These are phyloP conservation scores for Metschnikowia drakensbergensis DNA, from an alignment of 805 yeast genomes.

Conservation along the genomic window DNA sequence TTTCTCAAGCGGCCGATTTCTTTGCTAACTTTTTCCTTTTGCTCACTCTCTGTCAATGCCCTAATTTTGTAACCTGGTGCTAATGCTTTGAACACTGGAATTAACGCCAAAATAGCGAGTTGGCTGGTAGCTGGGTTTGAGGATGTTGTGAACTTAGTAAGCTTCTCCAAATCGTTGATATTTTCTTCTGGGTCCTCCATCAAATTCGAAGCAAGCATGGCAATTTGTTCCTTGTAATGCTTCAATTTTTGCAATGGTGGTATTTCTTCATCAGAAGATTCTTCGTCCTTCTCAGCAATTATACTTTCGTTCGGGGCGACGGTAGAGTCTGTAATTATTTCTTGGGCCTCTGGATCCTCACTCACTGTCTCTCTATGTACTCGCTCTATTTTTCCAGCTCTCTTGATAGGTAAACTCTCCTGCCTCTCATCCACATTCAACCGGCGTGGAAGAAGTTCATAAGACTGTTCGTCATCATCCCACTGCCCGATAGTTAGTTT, in stretches of 20 bases:
- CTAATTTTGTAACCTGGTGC: slow-evolving; percentile 87
- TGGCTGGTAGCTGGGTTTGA: slow-evolving; percentile 62
- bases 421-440: slow-evolving; percentile 42
- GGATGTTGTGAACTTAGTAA: slow-evolving; percentile 67
- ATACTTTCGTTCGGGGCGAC: neutral
- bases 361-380: slow-evolving; percentile 40
- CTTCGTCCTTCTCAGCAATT: neutral
- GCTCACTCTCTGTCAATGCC: slow-evolving; percentile 76
- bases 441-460: slow-evolving; percentile 68
- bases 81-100: slow-evolving; percentile 78
- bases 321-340: neutral
- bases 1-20: slow-evolving; percentile 75
- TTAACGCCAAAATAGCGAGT: slow-evolving; percentile 71
- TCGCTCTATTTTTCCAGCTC: slow-evolving; percentile 67
- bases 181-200: slow-evolving; percentile 90
- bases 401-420: slow-evolving; percentile 79
- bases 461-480: slow-evolving; percentile 72
- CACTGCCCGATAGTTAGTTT: slow-evolving; percentile 33
- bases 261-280: slow-evolving; percentile 18
- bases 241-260: slow-evolving; percentile 52
- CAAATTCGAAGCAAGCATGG: slow-evolving; percentile 70
- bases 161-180: slow-evolving; percentile 56
- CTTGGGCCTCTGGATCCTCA: neutral
- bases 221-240: slow-evolving; percentile 76
- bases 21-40: slow-evolving; percentile 73